Percentiles rank a stretch among this genome's conserved stretches.
phyloP scores from a whole-genome alignment of 73 alveolate species.

The Tetrahymena malaccensis region DNA sequence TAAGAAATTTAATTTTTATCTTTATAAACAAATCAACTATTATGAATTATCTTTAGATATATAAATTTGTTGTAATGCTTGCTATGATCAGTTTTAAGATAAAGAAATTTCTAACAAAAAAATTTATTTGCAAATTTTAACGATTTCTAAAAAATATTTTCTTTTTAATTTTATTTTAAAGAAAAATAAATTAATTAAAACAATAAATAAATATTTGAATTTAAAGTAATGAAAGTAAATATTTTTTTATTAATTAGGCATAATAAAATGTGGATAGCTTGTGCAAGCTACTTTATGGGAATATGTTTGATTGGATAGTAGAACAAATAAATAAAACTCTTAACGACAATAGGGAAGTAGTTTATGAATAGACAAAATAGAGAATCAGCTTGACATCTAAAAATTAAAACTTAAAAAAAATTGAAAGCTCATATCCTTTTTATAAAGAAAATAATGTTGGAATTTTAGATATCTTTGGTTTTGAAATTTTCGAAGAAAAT shows the following conservation, averaged over 20 bases:
- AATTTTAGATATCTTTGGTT: slow-evolving; percentile 93
- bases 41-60: no score
- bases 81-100: no score
- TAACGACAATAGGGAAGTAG: slow-evolving; percentile 2
- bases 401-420: slow-evolving; percentile 1
- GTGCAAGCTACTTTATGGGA: slow-evolving; percentile 72
- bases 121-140: no score
- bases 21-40: no score
- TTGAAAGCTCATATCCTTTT: not conserved
- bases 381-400: not conserved
- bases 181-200: no score
- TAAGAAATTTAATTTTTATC: no score
- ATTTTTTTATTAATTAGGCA: not conserved
- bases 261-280: slow-evolving; percentile 52
- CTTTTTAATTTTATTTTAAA: no score
- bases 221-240: no score
- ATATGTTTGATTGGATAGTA: slow-evolving; percentile 72
- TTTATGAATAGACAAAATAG: slow-evolving; percentile 27
- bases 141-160: no score
- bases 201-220: no score
- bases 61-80: no score
- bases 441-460: slow-evolving; percentile 64
- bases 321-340: slow-evolving; percentile 53
- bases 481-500: slow-evolving; percentile 89
- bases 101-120: no score